Conservation (phyloP, 192 early-diverging fungal species). For the Powellomyces hirtus region DNA sequence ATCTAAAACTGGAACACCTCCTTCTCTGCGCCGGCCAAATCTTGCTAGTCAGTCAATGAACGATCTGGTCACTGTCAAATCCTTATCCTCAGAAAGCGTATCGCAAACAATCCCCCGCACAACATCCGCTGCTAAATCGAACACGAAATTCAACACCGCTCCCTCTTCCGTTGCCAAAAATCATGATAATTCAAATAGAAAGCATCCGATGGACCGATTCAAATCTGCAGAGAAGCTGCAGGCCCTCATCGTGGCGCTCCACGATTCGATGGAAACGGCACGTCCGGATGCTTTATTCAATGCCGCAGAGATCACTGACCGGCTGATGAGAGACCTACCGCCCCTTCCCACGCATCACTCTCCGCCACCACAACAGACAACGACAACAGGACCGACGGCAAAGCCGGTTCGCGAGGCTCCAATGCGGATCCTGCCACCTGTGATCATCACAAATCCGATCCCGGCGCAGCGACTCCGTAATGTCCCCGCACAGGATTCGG, state of each 20-base stretch:
- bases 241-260: constrained; percentile 3
- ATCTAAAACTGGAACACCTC: too few relatives aligned
- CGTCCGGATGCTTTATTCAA: background rate
- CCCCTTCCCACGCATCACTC: background rate
- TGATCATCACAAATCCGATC: background rate
- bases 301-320: background rate
- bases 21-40: too few relatives aligned
- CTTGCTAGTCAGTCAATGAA: background rate
- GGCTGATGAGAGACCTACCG: constrained; percentile 1
- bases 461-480: background rate
- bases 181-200: too few relatives aligned
- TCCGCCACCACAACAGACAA: background rate
- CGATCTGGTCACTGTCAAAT: background rate
- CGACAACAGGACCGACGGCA: background rate
- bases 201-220: background rate
- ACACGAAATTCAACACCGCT: too few relatives aligned
- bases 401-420: background rate
- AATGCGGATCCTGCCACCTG: background rate
- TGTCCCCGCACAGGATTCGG: background rate
- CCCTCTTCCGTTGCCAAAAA: too few relatives aligned
- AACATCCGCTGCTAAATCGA: too few relatives aligned
- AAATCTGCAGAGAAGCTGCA: constrained; percentile 3
- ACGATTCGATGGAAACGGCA: background rate
- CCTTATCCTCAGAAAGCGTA: too few relatives aligned
- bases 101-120: too few relatives aligned